These are phyloP conservation scores for Anthoceros angustus DNA, from an alignment of 225 moss, liverwort and hornwort genomes.

Conservation along the genomic window DNA sequence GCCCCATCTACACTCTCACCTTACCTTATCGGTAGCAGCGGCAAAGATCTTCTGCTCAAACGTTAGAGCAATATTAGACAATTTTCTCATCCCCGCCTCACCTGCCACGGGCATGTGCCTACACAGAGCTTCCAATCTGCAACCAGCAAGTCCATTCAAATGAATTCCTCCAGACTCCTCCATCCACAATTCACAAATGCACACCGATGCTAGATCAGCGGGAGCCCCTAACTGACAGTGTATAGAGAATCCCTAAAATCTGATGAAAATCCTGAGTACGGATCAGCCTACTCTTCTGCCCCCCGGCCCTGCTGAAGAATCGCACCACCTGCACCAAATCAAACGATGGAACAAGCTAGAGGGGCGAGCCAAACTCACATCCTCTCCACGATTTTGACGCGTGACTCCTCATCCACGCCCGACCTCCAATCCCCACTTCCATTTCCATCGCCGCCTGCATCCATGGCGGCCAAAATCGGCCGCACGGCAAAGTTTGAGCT, in stretches of 20 bases:
- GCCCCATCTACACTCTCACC: neutral
- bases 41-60: constrained; percentile 63
- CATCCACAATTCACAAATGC: neutral
- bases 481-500: no score
- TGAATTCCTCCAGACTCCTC: neutral
- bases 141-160: neutral
- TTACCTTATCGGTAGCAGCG: constrained; percentile 54
- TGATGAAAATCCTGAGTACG: neutral
- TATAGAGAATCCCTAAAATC: no score
- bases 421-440: constrained; percentile 24
- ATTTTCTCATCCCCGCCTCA: constrained; percentile 44
- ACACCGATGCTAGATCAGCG: neutral
- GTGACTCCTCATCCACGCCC: constrained; percentile 39
- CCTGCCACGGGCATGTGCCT: constrained; percentile 60
- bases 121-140: constrained; percentile 64
- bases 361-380: constrained; percentile 22
- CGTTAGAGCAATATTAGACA: constrained; percentile 47
- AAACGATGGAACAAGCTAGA: neutral
- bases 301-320: neutral
- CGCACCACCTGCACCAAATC: neutral
- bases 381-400: constrained; percentile 41
- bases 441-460: constrained; percentile 24
- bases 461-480: no score
- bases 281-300: neutral
- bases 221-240: neutral